Conservation (phyloP, 139 green algal species). For the Bryopsis sp. region DNA sequence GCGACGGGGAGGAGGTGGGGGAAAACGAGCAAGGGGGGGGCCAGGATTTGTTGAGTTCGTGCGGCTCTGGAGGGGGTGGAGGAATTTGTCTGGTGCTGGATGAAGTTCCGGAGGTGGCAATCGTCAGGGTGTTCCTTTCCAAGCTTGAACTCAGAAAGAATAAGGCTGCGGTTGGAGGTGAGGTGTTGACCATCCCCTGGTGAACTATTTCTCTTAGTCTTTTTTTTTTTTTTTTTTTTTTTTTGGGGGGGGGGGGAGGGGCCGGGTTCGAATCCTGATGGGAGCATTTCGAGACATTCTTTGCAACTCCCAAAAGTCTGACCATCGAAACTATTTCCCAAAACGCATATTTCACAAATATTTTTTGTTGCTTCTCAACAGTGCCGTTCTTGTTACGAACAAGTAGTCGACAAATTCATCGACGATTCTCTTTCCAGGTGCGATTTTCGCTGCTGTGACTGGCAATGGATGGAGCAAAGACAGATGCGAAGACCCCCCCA, state of each 20-base stretch:
- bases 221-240: too few species aligned
- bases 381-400: too few species aligned
- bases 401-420: neutral
- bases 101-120: slow-evolving; percentile 3
- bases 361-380: too few species aligned
- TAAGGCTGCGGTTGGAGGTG: slow-evolving; percentile 6
- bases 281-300: too few species aligned
- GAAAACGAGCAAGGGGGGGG: neutral
- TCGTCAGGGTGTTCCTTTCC: neutral
- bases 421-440: neutral
- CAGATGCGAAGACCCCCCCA: neutral
- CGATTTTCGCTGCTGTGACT: neutral
- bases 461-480: neutral
- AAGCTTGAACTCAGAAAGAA: neutral
- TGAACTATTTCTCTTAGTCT: too few species aligned
- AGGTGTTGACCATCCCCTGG: too few species aligned
- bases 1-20: too few species aligned
- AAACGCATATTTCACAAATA: too few species aligned
- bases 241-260: too few species aligned
- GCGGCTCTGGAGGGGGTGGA: slow-evolving; percentile 13
- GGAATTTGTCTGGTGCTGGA: slow-evolving; percentile 15
- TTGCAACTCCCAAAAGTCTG: too few species aligned
- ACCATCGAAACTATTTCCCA: too few species aligned
- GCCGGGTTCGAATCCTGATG: too few species aligned
- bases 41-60: neutral